Conservation (phyloP, 129 eudicot genomes). For the carrot (Daucus carota) region DH1_v3.0 NC_030383.2:55832001-55832500, state of each 20-base stretch:
- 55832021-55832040: neutral
- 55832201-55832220: conserved; percentile 6
- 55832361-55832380: too few relatives aligned
- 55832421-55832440: too few relatives aligned
- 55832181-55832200: neutral
- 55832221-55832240: neutral
- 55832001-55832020: neutral
- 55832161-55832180: neutral
- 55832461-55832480: too few relatives aligned
- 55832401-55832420: too few relatives aligned
- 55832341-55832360: too few relatives aligned
- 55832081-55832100: neutral
- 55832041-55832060: neutral
- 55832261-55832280: neutral
- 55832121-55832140: neutral
- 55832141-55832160: neutral
- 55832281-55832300: neutral
- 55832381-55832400: too few relatives aligned
- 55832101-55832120: neutral
- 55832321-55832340: too few relatives aligned
- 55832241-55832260: too few relatives aligned
- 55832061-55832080: neutral
- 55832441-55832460: too few relatives aligned
- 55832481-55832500: too few relatives aligned
- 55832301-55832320: neutral